Evolutionary conservation across 2,329 filamentous ascomycete genomes (phyloP).

Genomic region (Cercospora citrullina): DNA sequence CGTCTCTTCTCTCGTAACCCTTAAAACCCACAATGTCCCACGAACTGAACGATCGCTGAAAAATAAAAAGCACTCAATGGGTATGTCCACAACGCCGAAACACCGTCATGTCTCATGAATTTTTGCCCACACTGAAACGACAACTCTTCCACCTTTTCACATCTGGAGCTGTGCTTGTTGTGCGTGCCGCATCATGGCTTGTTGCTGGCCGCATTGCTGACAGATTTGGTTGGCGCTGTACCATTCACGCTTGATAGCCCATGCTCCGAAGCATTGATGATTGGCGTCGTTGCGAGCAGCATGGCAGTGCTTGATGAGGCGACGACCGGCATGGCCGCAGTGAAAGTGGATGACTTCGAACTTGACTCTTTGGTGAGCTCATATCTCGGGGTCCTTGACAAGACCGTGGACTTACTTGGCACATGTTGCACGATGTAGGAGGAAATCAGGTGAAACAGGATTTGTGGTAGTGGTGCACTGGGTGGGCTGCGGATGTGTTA

Average conservation of each 20-base stretch:
- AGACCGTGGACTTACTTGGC: slow-evolving; percentile 28
- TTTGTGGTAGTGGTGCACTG: background rate
- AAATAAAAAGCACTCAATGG: slow-evolving; percentile 33
- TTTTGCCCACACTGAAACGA: background rate
- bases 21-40: background rate
- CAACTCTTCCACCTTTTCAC: background rate
- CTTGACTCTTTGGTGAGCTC: slow-evolving; percentile 35
- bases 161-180: slow-evolving; percentile 31
- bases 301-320: slow-evolving; percentile 70
- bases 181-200: slow-evolving; percentile 29
- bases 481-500: background rate
- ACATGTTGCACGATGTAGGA: slow-evolving; percentile 25
- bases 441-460: background rate
- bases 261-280: slow-evolving; percentile 68
- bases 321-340: slow-evolving; percentile 62
- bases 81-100: slow-evolving; percentile 35
- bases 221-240: slow-evolving; percentile 59
- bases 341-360: slow-evolving; percentile 68
- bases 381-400: background rate
- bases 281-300: slow-evolving; percentile 70
- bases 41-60: slow-evolving; percentile 2
- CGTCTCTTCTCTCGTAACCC: background rate
- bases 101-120: slow-evolving; percentile 7
- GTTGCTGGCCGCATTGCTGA: slow-evolving; percentile 39
- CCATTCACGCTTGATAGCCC: slow-evolving; percentile 61